Conservation (phyloP, 2,329 filamentous ascomycete species). For the Pseudogymnoascus sp. region DNA sequence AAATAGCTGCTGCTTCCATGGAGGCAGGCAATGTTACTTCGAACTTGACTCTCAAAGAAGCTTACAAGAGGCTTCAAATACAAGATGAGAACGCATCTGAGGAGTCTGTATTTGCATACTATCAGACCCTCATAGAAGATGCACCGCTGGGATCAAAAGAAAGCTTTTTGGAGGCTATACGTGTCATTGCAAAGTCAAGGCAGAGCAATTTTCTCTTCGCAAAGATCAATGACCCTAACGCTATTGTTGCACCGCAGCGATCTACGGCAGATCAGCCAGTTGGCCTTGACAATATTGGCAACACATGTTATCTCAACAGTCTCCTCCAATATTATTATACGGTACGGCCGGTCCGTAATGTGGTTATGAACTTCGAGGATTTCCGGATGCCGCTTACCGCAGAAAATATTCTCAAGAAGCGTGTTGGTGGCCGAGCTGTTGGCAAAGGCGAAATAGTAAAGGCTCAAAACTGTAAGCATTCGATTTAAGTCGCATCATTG, state of each 20-base stretch:
- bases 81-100: slow-evolving; percentile 22
- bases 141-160: slow-evolving; percentile 26
- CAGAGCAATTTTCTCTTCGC: slow-evolving; percentile 26
- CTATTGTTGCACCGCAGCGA: slow-evolving; percentile 21
- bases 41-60: slow-evolving; percentile 24
- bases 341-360: slow-evolving; percentile 69
- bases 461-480: slow-evolving; percentile 65
- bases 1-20: slow-evolving; percentile 23
- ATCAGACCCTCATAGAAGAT: slow-evolving; percentile 22
- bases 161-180: slow-evolving; percentile 26
- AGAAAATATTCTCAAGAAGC: slow-evolving; percentile 55
- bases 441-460: slow-evolving; percentile 48
- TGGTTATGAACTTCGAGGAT: slow-evolving; percentile 69
- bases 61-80: slow-evolving; percentile 28
- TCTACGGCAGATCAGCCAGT: slow-evolving; percentile 59
- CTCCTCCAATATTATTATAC: slow-evolving; percentile 93
- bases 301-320: slow-evolving; percentile 97
- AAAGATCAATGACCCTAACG: slow-evolving; percentile 29
- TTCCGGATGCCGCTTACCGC: slow-evolving; percentile 62
- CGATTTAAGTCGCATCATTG: not conserved
- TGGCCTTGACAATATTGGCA: slow-evolving; percentile 86
- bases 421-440: slow-evolving; percentile 68
- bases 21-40: slow-evolving; percentile 21
- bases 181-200: slow-evolving; percentile 26
- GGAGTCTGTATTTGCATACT: slow-evolving; percentile 27